Percentiles rank a stretch among this genome's conserved stretches.
Conservation (phyloP, 345 rosid genomes). For the Salix arbutifolia region DNA sequence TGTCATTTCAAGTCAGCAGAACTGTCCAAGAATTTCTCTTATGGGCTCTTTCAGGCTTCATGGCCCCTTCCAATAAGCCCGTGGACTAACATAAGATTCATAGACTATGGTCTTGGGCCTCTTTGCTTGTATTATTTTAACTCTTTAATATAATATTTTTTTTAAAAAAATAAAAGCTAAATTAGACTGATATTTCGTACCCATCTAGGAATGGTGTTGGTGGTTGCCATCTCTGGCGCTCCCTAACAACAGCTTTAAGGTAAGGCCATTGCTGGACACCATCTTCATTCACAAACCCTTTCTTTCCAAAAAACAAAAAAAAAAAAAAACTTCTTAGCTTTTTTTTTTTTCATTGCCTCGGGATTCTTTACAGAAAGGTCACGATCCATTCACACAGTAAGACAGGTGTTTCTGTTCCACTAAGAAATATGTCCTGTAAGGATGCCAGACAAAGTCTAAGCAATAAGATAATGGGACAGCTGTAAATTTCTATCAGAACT, state of each 20-base stretch:
- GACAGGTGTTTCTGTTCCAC: not conserved
- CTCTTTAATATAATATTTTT: too few species aligned
- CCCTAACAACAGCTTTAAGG: not conserved
- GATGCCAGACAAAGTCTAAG: not conserved
- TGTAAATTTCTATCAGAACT: not conserved
- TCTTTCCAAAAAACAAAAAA: not conserved
- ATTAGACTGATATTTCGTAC: not conserved
- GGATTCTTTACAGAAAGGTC: not conserved
- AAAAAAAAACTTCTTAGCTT: not conserved
- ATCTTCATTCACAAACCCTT: slow-evolving; percentile 8
- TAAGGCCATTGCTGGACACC: not conserved
- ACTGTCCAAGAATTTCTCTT: too few species aligned
- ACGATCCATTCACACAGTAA: not conserved
- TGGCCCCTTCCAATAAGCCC: too few species aligned
- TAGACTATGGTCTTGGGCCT: too few species aligned
- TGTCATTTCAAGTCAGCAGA: too few species aligned
- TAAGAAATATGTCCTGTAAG: not conserved
- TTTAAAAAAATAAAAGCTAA: too few species aligned
- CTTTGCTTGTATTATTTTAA: too few species aligned
- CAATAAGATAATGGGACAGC: not conserved
- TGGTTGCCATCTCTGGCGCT: not conserved
- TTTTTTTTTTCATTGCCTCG: not conserved
- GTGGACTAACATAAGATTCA: too few species aligned
- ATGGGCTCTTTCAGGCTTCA: too few species aligned
- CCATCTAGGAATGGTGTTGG: not conserved